Evolutionary conservation across 2,329 filamentous ascomycete species (phyloP), one percentile per base, ranked within the genome.

Genomic region (Aspergillus quadricinctus): DNA sequence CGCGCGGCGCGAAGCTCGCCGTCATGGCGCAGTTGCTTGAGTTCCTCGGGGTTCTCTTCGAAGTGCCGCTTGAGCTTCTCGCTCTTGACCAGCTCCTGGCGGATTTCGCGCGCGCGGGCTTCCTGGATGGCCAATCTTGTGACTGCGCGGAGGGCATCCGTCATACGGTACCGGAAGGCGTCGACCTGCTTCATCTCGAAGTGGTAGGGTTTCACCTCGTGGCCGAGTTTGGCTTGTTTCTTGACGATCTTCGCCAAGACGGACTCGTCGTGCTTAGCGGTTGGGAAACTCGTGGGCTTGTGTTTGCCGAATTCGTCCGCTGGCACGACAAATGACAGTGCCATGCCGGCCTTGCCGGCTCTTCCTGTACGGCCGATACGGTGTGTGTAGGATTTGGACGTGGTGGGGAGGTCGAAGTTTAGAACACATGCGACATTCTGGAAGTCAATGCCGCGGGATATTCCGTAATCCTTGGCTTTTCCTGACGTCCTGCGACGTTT

Each of bases 381-480:
- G 75, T 99, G 94, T n/a, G 90, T 95, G 74, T 99, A 99, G 8
- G 91, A 96, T 71, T 91, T 95, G 40, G 91, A 88, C 8, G 87
- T 88, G 17, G 86, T 85, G 0, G 94, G 94, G 17, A 99, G 86
- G 73, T 99, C 94, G 72, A 99, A 99, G 77, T 99, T 99, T 71
- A 99, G 85, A 25, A 99, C 92, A 60, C 90, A 92, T 3, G 91
- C 87, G 54, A 99, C 92, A 69, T 97, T 93, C 68, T 94, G 88
- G 79, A 99, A 99, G 75, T 99, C 94, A 65, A 99, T 95, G 56
- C 93, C 94, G 66, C 94, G 85, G 10, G 92, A 93, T n/a, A 99
- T 88, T 19, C 94, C 92, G 67, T 94, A 99, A 68, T 99, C 94
- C 61, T 89, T 88, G 67, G 95, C 89, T 65, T 86, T 87, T 5